Percentiles rank a stretch among this genome's conserved stretches.
Evolutionary conservation across 2,329 filamentous ascomycete species (phyloP).

Genomic region (Fusarium sulawesiense): DNA sequence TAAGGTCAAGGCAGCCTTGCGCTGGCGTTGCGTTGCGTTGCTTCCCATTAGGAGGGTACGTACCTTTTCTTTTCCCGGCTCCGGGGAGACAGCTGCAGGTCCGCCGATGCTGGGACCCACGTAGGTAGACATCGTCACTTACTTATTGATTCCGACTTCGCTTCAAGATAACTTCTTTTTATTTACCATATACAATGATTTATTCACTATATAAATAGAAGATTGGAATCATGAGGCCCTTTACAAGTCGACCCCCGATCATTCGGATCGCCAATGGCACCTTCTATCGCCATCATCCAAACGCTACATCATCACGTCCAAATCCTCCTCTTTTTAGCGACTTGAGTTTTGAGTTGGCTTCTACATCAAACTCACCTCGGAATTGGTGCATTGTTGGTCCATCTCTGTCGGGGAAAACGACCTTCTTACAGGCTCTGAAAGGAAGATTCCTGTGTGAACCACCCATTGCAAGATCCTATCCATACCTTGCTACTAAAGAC

Average conservation of each 20-base stretch:
- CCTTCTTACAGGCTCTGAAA: constrained; percentile 81
- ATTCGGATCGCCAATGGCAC: constrained; percentile 82
- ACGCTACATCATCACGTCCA: constrained; percentile 57
- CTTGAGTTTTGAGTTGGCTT: constrained; percentile 76
- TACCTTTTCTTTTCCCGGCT: constrained; percentile 22
- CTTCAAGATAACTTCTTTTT: background rate
- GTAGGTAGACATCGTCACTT: constrained; percentile 26
- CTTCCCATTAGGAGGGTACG: constrained; percentile 25
- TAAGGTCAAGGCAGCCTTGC: constrained; percentile 38
- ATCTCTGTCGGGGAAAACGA: constrained; percentile 82
- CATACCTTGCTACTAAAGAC: constrained; percentile 75
- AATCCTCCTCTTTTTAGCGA: constrained; percentile 81
- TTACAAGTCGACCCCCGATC: constrained; percentile 63
- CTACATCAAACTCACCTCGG: constrained; percentile 61
- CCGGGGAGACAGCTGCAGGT: constrained; percentile 26
- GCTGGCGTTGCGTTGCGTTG: constrained; percentile 31
- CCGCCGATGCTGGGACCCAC: constrained; percentile 21
- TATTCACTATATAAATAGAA: background rate
- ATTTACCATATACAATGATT: constrained; percentile 21
- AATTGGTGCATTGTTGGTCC: constrained; percentile 89
- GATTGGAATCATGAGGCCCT: constrained; percentile 52
- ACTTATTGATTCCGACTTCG: constrained; percentile 38
- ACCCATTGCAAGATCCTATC: constrained; percentile 79
- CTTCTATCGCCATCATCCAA: constrained; percentile 83
- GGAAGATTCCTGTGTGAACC: constrained; percentile 82